Percentiles rank a stretch among this genome's conserved stretches.
Conservation (phyloP, 257 asterid species). For the Capsicum chinense region DNA sequence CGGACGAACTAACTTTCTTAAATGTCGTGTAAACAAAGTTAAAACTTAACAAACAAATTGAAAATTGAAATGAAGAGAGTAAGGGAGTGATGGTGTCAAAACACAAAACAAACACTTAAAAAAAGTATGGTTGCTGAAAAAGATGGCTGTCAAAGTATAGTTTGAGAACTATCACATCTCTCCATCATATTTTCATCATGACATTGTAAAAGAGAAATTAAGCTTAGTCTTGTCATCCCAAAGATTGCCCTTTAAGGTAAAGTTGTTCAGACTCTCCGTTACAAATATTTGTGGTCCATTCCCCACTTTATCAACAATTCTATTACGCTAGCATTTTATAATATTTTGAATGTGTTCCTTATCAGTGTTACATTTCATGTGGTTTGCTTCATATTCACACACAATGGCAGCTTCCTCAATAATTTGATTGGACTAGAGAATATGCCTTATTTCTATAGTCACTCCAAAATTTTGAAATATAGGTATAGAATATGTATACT, state of each 20-base stretch:
- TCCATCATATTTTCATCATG: constrained; percentile 28
- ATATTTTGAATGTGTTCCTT: background rate
- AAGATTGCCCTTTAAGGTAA: constrained; percentile 39
- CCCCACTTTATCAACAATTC: background rate
- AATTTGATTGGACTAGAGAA: background rate
- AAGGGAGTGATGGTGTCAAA: constrained; percentile 13
- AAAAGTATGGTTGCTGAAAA: constrained; percentile 51
- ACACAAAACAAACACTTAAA: background rate
- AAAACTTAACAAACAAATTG: too few species aligned
- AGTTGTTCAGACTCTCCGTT: constrained; percentile 29
- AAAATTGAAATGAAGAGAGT: too few species aligned
- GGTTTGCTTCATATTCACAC: background rate
- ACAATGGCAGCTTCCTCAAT: background rate
- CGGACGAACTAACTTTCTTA: too few species aligned
- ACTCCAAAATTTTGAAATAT: background rate
- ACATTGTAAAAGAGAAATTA: constrained; percentile 11
- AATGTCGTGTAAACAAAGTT: too few species aligned
- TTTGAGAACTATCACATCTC: constrained; percentile 75
- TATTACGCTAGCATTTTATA: background rate
- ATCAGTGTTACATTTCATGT: constrained; percentile 8
- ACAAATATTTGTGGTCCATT: constrained; percentile 22
- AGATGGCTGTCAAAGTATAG: constrained; percentile 65
- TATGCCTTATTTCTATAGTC: constrained; percentile 5
- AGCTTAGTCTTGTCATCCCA: constrained; percentile 25
- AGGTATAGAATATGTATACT: background rate